Conservation (phyloP, 2,329 filamentous ascomycete species). For the Talaromyces albobiverticillius region DNA sequence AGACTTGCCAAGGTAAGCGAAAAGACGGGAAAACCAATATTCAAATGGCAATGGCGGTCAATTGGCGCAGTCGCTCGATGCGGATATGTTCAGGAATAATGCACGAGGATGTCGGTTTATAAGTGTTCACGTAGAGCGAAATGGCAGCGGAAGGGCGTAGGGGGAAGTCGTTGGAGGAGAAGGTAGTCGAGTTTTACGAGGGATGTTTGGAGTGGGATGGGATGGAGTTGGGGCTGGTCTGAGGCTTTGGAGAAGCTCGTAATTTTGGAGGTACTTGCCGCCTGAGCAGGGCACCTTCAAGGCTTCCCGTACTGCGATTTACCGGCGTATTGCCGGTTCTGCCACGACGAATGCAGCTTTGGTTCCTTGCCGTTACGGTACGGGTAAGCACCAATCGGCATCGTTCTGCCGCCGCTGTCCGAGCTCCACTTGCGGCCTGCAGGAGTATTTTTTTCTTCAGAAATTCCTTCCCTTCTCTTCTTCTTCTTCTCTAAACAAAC, state of each 20-base stretch:
- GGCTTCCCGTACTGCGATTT: background rate
- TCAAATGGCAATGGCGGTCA: slow-evolving; percentile 1
- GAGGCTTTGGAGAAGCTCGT: background rate
- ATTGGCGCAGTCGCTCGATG: background rate
- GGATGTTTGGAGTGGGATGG: background rate
- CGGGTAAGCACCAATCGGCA: slow-evolving; percentile 11
- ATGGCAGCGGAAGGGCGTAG: background rate
- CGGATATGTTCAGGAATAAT: background rate
- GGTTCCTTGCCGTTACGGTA: slow-evolving; percentile 1
- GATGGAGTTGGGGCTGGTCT: background rate
- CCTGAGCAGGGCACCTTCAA: too few species aligned
- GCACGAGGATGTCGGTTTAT: background rate
- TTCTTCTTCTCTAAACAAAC: slow-evolving; percentile 41
- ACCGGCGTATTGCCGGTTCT: background rate
- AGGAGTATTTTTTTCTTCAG: slow-evolving; percentile 27
- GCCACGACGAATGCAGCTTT: background rate
- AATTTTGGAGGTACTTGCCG: background rate
- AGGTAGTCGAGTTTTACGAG: background rate
- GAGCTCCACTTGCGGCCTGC: slow-evolving; percentile 17
- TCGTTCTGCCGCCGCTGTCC: slow-evolving; percentile 12
- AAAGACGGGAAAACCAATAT: slow-evolving; percentile 6
- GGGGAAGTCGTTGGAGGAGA: background rate
- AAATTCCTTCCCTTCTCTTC: slow-evolving; percentile 18
- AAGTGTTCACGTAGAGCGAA: background rate
- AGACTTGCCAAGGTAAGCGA: slow-evolving; percentile 4